Evolutionary conservation across 2,329 filamentous ascomycete species (phyloP).

Genomic region (Calonectria pseudoreteaudii): DNA sequence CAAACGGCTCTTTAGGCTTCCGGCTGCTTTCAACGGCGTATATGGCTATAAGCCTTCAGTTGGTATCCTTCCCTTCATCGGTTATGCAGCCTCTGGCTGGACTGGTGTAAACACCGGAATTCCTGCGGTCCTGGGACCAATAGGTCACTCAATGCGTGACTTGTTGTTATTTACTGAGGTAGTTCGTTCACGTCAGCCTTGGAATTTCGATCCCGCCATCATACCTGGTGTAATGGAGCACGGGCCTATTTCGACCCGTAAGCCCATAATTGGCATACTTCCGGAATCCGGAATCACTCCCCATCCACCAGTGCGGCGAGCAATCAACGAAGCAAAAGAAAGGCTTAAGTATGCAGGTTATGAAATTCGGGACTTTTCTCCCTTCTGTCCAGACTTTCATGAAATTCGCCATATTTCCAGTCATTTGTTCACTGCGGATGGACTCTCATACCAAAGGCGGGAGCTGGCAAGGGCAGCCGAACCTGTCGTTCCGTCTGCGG

Average conservation of each 20-base stretch:
- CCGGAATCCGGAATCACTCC: not conserved
- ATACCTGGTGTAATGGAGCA: not conserved
- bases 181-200: not conserved
- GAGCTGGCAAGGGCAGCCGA: not conserved
- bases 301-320: not conserved
- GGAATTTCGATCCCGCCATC: not conserved
- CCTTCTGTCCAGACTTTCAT: not conserved
- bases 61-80: not conserved
- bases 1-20: not conserved
- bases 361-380: not conserved
- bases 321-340: not conserved
- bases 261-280: not conserved
- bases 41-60: not conserved
- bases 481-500: not conserved
- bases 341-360: not conserved
- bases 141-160: not conserved
- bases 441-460: not conserved
- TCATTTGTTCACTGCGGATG: not conserved
- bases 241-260: not conserved
- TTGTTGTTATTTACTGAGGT: not conserved
- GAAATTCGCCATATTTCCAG: not conserved
- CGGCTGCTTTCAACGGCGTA: not conserved
- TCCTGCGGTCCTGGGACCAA: not conserved
- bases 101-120: not conserved
- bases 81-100: not conserved